These are phyloP conservation scores for Wickerhamiella domercqiae DNA, from an alignment of 805 yeast species.

Conservation along the genomic window DNA sequence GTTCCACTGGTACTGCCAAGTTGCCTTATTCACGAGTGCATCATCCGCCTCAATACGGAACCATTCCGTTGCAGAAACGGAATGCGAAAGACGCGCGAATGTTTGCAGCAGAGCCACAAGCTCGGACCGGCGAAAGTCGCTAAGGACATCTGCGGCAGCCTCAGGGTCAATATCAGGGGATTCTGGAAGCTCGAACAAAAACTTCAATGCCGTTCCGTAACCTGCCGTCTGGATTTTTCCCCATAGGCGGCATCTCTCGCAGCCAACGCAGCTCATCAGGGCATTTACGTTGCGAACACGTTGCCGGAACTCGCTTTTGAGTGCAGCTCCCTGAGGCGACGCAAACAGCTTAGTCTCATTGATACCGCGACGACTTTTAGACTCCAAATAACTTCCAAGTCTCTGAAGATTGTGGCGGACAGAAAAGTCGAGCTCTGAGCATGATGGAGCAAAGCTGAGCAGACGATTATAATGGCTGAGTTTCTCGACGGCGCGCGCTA, in stretches of 20 bases:
- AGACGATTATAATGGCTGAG: conserved; percentile 37
- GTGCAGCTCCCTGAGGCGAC: conserved; percentile 26
- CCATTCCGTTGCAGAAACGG: conserved; percentile 55
- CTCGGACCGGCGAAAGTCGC: conserved; percentile 60
- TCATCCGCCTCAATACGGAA: conserved; percentile 29
- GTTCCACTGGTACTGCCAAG: conserved; percentile 31
- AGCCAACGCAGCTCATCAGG: conserved; percentile 96
- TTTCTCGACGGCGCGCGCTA: conserved; percentile 67
- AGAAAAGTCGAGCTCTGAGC: conserved; percentile 28
- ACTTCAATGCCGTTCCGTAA: conserved; percentile 89
- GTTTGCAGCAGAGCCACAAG: conserved; percentile 84
- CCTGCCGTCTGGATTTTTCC: conserved; percentile 96
- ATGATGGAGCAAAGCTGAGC: conserved; percentile 33
- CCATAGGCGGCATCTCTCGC: conserved; percentile 96
- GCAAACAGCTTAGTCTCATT: conserved; percentile 36
- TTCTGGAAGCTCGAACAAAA: conserved; percentile 61
- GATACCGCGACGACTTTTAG: conserved; percentile 26
- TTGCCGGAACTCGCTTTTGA: conserved; percentile 73
- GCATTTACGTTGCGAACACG: conserved; percentile 82
- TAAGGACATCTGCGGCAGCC: conserved; percentile 33
- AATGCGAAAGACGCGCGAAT: conserved; percentile 78
- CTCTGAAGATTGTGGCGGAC: conserved; percentile 31
- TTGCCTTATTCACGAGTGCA: conserved; percentile 9
- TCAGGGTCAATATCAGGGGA: conserved; percentile 32
- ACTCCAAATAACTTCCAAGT: conserved; percentile 25